These are phyloP conservation scores for Polytrichum formosum DNA, from an alignment of 225 moss, liverwort and hornwort species.

Conservation along the genomic window DNA sequence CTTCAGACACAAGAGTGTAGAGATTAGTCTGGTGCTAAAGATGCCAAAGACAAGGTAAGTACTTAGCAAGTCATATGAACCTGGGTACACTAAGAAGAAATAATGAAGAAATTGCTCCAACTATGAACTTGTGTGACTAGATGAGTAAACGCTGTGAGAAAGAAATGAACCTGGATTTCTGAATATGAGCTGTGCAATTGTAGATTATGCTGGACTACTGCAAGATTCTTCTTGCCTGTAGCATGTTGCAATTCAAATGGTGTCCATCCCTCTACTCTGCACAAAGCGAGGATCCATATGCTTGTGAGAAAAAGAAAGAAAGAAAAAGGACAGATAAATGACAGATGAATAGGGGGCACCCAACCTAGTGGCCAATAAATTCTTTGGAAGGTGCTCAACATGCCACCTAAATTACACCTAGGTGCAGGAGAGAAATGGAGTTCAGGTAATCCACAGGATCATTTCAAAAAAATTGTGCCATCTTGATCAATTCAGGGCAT, in stretches of 20 bases:
- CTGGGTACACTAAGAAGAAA: constrained; percentile 4
- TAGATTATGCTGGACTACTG: constrained; percentile 60
- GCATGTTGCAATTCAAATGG: constrained; percentile 69
- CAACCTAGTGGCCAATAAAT: no score
- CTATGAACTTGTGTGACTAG: no score
- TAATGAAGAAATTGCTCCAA: neutral
- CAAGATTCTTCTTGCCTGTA: constrained; percentile 54
- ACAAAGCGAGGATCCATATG: neutral
- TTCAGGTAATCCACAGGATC: no score
- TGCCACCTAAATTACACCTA: no score
- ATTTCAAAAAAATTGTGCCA: no score
- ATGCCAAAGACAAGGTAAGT: neutral
- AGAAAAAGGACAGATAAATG: no score
- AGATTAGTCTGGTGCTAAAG: neutral
- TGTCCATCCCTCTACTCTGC: constrained; percentile 57
- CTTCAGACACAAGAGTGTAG: neutral
- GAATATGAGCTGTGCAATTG: constrained; percentile 77
- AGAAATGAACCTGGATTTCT: constrained; percentile 67
- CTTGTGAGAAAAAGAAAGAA: no score
- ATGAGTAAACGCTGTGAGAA: neutral
- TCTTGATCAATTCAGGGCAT: no score
- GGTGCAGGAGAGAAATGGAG: no score
- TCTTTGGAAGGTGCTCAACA: no score
- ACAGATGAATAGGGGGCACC: no score
- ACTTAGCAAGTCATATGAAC: neutral